Conservation (phyloP, 2,329 filamentous ascomycete genomes). For the Plectosphaerella sp. region DNA sequence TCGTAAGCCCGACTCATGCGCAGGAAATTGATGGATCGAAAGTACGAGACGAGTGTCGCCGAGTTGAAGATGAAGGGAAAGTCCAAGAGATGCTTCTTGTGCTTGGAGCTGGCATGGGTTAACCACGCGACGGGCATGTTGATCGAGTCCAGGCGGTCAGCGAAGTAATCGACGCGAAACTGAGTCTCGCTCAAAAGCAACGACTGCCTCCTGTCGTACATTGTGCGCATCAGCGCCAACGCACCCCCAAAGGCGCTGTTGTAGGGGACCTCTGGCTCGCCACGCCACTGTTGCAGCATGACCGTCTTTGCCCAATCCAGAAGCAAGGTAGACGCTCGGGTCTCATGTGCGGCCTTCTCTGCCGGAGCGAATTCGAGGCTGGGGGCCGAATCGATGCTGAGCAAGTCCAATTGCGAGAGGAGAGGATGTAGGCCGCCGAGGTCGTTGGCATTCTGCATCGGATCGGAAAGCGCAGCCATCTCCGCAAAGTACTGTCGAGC, state of each 20-base stretch:
- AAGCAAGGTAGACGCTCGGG: slow-evolving; percentile 49
- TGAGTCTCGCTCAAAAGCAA: slow-evolving; percentile 63
- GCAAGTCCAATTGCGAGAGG: slow-evolving; percentile 49
- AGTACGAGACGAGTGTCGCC: slow-evolving; percentile 72
- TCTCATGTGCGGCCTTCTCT: slow-evolving; percentile 53
- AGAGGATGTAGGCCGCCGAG: slow-evolving; percentile 43
- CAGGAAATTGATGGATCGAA: slow-evolving; percentile 82
- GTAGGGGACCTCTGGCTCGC: slow-evolving; percentile 63
- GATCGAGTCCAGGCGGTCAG: slow-evolving; percentile 70
- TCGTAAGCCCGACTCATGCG: slow-evolving; percentile 80
- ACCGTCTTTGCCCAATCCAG: slow-evolving; percentile 72
- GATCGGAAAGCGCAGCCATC: slow-evolving; percentile 30
- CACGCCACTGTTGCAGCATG: slow-evolving; percentile 77
- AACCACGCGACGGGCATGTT: slow-evolving; percentile 72
- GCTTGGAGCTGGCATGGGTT: slow-evolving; percentile 54
- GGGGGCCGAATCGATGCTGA: slow-evolving; percentile 38
- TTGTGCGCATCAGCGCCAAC: slow-evolving; percentile 64
- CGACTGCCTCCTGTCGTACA: slow-evolving; percentile 61
- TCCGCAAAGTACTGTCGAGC: slow-evolving; percentile 47
- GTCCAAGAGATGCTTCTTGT: slow-evolving; percentile 70
- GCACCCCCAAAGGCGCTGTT: slow-evolving; percentile 74
- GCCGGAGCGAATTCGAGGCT: slow-evolving; percentile 43
- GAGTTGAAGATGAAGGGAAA: slow-evolving; percentile 77
- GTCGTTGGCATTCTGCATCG: slow-evolving; percentile 23
- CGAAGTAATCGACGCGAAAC: slow-evolving; percentile 72